A percentile compares a stretch with the other conserved stretches of the same genome.
Evolutionary conservation across 202 grass and related monocot genomes (phyloP).

Genomic region (Bolboschoenoplectus hybrid): DNA sequence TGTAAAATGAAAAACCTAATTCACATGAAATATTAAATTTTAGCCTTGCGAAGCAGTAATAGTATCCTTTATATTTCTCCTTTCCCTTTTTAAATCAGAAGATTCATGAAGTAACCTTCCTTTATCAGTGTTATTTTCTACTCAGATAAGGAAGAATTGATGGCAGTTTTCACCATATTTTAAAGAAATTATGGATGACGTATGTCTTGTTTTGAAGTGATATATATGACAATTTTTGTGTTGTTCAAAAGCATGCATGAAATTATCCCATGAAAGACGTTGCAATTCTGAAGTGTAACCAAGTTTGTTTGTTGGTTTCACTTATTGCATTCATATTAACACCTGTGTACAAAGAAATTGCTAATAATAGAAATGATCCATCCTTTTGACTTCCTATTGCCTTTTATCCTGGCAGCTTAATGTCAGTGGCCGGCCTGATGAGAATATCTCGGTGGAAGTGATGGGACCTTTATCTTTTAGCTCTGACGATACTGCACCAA

Average conservation of each 20-base stretch:
- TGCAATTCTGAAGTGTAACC: not conserved
- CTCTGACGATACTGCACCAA: constrained; percentile 58
- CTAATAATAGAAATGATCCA: not conserved
- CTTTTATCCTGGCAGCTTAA: constrained; percentile 58
- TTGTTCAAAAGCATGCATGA: not conserved
- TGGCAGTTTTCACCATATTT: not conserved
- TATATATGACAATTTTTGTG: constrained; percentile 18
- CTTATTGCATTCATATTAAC: not conserved
- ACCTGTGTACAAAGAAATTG: not conserved
- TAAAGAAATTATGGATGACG: constrained; percentile 11
- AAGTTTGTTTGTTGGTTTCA: not conserved
- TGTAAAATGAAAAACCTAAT: not conserved
- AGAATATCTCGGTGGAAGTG: constrained; percentile 80
- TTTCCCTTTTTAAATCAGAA: not conserved
- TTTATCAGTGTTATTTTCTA: not conserved
- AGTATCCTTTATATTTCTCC: not conserved
- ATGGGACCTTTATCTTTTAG: constrained; percentile 72
- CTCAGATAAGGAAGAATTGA: not conserved
- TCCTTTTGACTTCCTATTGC: not conserved
- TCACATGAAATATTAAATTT: not conserved
- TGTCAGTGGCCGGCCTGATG: constrained; percentile 93
- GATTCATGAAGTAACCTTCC: not conserved
- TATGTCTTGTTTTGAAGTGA: constrained; percentile 9
- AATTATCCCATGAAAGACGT: not conserved
- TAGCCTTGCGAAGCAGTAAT: not conserved